Conservation (phyloP, 192 early-diverging fungal genomes). For the Backusella macrospora region DNA sequence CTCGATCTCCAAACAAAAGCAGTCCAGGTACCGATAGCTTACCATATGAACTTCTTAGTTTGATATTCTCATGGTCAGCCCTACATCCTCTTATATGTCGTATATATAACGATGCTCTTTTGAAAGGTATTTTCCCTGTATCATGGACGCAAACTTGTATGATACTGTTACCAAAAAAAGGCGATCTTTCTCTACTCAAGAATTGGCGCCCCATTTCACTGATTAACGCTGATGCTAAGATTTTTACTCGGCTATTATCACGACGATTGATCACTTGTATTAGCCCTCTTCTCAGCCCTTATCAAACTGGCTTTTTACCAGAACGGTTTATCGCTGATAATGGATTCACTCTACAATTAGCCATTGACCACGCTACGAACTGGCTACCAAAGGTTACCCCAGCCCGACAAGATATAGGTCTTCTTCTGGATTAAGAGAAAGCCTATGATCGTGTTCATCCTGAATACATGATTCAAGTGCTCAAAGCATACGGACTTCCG, state of each 20-base stretch:
- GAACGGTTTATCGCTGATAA: conserved; percentile 29
- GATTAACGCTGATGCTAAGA: conserved; percentile 31
- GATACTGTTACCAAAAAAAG: conserved; percentile 37
- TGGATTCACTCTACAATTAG: background rate
- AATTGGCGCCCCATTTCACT: conserved; percentile 32
- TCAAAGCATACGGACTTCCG: too few relatives aligned
- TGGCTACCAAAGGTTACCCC: too few relatives aligned
- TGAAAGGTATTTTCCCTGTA: background rate
- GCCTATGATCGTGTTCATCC: too few relatives aligned
- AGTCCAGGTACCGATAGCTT: conserved; percentile 27
- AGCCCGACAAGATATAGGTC: too few relatives aligned
- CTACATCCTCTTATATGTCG: background rate
- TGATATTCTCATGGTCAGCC: background rate
- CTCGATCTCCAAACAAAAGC: background rate
- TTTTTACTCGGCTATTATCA: conserved; percentile 8
- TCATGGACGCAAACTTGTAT: conserved; percentile 24
- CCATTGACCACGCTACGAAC: too few relatives aligned
- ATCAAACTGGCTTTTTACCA: conserved; percentile 32
- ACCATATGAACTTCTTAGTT: conserved; percentile 4
- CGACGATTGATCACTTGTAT: background rate
- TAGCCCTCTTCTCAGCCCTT: conserved; percentile 9
- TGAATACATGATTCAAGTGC: too few relatives aligned
- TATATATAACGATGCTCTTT: background rate
- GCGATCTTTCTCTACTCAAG: conserved; percentile 11
- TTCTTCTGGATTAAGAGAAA: too few relatives aligned